Evolutionary conservation across 73 alveolate species (phyloP).

Genomic region (Paramecium caudatum): DNA sequence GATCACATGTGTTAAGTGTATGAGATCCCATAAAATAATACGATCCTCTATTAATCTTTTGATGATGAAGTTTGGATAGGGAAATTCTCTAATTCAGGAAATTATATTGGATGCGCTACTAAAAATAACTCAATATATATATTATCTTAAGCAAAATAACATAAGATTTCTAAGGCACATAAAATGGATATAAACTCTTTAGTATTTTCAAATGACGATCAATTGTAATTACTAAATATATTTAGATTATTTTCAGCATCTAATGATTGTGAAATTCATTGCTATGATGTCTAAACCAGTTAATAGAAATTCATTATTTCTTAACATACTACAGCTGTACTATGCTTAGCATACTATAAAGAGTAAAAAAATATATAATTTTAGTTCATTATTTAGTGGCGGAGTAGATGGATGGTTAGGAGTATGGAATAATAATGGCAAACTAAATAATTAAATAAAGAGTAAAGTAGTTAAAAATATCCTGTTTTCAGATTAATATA

Average conservation of each 20-base stretch:
- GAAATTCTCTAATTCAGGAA: constrained; percentile 28
- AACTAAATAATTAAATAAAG: background rate
- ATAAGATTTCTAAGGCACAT: constrained; percentile 21
- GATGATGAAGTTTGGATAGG: constrained; percentile 68
- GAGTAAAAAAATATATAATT: background rate
- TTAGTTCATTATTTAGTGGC: constrained; percentile 47
- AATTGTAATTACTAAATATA: background rate
- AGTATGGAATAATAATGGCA: background rate
- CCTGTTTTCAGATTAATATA: background rate
- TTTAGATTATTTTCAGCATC: constrained; percentile 55
- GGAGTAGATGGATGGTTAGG: constrained; percentile 61
- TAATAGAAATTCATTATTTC: background rate
- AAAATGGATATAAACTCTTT: constrained; percentile 2
- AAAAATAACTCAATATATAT: constrained; percentile 26
- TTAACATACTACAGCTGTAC: background rate
- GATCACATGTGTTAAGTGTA: constrained; percentile 21
- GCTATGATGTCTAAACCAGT: constrained; percentile 3
- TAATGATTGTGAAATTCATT: constrained; percentile 42
- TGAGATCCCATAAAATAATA: background rate
- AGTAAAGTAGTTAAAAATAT: constrained; percentile 54
- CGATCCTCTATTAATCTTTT: background rate
- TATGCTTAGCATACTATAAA: constrained; percentile 30
- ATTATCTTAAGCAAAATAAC: background rate
- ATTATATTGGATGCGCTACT: constrained; percentile 53
- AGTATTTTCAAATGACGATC: constrained; percentile 21